These are phyloP conservation scores for Somion occarium DNA, from an alignment of 1,284 basidiomycete species.

Conservation along the genomic window DNA sequence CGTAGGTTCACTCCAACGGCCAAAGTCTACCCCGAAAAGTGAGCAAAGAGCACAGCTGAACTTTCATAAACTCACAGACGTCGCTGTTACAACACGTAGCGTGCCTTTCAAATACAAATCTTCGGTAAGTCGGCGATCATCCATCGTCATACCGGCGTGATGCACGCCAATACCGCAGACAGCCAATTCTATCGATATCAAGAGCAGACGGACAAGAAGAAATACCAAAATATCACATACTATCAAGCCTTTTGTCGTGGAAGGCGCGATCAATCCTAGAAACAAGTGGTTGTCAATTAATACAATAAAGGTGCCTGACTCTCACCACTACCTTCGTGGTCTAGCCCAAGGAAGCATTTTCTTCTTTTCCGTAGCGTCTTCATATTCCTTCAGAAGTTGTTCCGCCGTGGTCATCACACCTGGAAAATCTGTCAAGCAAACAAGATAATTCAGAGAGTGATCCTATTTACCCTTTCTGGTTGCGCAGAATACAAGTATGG, in stretches of 20 bases:
- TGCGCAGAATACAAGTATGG: constrained; percentile 81
- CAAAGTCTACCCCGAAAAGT: constrained; percentile 52
- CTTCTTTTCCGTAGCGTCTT: constrained; percentile 46
- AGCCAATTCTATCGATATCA: constrained; percentile 40
- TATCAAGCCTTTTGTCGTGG: constrained; percentile 55
- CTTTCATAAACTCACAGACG: constrained; percentile 45
- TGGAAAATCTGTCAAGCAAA: constrained; percentile 21
- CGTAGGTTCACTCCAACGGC: constrained; percentile 89
- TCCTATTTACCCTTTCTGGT: constrained; percentile 69
- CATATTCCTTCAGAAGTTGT: constrained; percentile 68
- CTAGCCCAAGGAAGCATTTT: constrained; percentile 61
- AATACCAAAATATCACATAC: constrained; percentile 31
- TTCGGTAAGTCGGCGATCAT: constrained; percentile 71
- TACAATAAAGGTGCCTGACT: neutral
- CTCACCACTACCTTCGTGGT: constrained; percentile 45
- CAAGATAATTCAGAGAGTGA: neutral
- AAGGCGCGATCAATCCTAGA: constrained; percentile 50
- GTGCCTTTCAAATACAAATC: constrained; percentile 61
- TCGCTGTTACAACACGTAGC: constrained; percentile 68
- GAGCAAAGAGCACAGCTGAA: neutral
- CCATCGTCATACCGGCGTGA: constrained; percentile 76
- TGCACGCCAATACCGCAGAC: constrained; percentile 76
- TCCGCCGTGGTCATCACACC: constrained; percentile 73
- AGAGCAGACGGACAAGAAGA: neutral
- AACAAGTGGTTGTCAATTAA: constrained; percentile 1